Percentiles rank a stretch among this genome's conserved stretches.
phyloP scores from a whole-genome alignment of 495 filamentous ascomycete species.

The Penicillium canescens region DNA sequence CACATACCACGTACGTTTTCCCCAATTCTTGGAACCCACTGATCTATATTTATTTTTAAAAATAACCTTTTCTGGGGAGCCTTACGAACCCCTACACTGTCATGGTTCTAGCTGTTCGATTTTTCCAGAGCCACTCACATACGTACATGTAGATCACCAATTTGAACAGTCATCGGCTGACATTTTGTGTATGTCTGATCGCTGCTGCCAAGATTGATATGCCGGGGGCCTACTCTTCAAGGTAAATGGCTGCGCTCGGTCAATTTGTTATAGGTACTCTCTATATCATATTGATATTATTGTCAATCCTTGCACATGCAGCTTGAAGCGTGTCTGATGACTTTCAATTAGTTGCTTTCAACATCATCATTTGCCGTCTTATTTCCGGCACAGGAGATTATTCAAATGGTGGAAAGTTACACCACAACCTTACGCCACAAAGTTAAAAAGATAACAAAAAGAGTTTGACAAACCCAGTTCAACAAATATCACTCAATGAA shows the following conservation, averaged over 20 bases:
- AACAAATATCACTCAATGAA: too few relatives aligned
- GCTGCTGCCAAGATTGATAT: neutral
- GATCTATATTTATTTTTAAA: slow-evolving; percentile 15
- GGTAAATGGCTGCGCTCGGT: neutral
- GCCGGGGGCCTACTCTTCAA: neutral
- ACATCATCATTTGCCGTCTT: too few relatives aligned
- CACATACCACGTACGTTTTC: neutral
- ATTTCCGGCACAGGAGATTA: too few relatives aligned
- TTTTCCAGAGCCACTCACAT: neutral
- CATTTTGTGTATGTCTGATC: neutral
- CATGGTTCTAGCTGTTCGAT: neutral
- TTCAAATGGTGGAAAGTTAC: too few relatives aligned
- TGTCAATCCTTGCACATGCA: too few relatives aligned
- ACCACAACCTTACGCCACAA: too few relatives aligned
- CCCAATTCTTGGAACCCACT: neutral
- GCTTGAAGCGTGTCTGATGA: neutral
- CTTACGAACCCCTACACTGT: neutral
- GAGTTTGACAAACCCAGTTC: too few relatives aligned
- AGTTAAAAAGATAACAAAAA: too few relatives aligned
- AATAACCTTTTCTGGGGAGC: slow-evolving; percentile 13
- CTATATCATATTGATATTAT: too few relatives aligned
- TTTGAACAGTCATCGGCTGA: too few relatives aligned
- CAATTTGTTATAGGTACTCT: neutral
- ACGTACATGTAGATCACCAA: too few relatives aligned
- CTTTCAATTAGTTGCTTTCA: too few relatives aligned